Base-by-base conservation (phyloP, 1,284 basidiomycete genomes). In the Puccinia polysora region DNA sequence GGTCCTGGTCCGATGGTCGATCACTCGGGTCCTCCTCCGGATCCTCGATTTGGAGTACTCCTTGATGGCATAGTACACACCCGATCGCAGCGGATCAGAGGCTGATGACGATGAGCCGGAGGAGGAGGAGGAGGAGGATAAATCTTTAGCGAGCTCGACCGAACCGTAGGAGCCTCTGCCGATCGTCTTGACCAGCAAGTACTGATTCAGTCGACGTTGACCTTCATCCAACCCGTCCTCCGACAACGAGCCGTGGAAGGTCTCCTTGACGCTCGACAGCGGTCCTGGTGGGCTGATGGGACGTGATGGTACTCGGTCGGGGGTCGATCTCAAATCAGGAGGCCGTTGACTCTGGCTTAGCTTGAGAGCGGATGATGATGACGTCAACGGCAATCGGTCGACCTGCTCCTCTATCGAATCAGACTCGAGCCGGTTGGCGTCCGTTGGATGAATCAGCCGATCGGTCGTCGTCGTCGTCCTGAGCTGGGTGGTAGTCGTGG, bases 31-130 rank as follows among this genome's bases (percentile, higher is more conserved):
- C 0, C 30, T 7, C 10, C 53, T 52, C 20, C 64, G 25, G 23
- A 65, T 52, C 2, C 64, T 30, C 14, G 64, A 65, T 53, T 65
- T 65, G n/a, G 43, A 50, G 15, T 65, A 65, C 36, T 65, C 64
- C 36, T 65, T 65, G 28, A 65, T 65, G 8, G 64, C 64, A 53
- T 53, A 65, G 2, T 34, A 15, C 4, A 23, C 3, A n/a, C 12
- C 14, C 23, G 4, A 5, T 4, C 18, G 3, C 18, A 23, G 45
- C 4, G 23, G 3, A 8, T 8, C 18, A 8, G 40, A 18, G 40
- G 40, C 40, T 18, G 40, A 43, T 18, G 40, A 43, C 23, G 45
- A 4, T 49, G 4, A 23, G 50, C n/a, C n/a, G n/a, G n/a, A n/a
- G n/a, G n/a, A 4, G 12, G 4, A 14, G 12, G 30, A 14, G 36